phyloP scores from a whole-genome alignment of 495 filamentous ascomycete species.

The Neurospora africana region DNA sequence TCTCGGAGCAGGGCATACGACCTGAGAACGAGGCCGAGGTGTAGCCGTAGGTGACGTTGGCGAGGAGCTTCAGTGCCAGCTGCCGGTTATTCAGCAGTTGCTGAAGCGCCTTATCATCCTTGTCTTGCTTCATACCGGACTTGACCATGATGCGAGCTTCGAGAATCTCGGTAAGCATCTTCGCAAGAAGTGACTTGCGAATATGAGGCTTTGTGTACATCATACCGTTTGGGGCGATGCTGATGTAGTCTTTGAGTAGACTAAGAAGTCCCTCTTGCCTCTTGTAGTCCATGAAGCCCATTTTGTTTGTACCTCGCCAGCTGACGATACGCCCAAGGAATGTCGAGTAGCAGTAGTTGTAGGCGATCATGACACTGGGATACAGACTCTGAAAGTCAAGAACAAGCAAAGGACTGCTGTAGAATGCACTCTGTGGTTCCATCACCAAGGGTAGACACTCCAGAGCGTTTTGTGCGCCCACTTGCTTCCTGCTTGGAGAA shows the following conservation, averaged over 20 bases:
- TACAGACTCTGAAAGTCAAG: constrained; percentile 96
- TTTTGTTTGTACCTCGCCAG: constrained; percentile 87
- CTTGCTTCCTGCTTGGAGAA: constrained; percentile 83
- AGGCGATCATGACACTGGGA: constrained; percentile 96
- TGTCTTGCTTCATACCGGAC: constrained; percentile 89
- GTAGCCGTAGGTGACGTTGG: constrained; percentile 97
- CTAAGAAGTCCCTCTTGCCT: constrained; percentile 64
- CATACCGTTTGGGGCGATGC: constrained; percentile 91
- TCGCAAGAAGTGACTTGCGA: constrained; percentile 82
- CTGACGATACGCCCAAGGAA: constrained; percentile 75
- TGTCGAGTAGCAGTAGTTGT: constrained; percentile 98
- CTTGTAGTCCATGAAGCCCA: constrained; percentile 82
- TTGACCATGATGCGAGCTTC: constrained; percentile 99
- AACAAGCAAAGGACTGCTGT: constrained; percentile 78
- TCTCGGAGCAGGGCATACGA: constrained; percentile 94
- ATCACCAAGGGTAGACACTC: constrained; percentile 94
- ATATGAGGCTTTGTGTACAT: constrained; percentile 84
- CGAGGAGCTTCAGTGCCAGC: constrained; percentile 89
- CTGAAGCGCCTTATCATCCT: constrained; percentile 79
- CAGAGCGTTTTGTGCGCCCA: constrained; percentile 86
- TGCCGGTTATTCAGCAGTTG: constrained; percentile 88
- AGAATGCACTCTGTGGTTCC: constrained; percentile 95
- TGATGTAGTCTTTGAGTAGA: constrained; percentile 76
- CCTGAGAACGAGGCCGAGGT: constrained; percentile 93
- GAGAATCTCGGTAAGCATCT: constrained; percentile 92